Conservation (phyloP, 768 basidiomycete species). For the Podaxis sp. region DNA sequence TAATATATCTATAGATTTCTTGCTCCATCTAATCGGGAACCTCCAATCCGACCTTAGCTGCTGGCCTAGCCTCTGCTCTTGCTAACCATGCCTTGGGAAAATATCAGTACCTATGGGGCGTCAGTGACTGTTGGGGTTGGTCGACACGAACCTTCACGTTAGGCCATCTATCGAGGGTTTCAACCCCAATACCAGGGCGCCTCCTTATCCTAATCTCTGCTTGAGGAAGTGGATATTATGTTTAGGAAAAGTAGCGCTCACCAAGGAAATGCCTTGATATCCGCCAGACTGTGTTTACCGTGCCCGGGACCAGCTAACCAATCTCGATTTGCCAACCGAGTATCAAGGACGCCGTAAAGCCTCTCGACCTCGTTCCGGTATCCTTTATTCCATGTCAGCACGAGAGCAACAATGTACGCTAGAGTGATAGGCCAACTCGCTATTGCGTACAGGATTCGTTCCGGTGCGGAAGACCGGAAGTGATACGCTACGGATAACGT, state of each 20-base stretch:
- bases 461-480: slow-evolving; percentile 54
- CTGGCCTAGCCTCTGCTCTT: background rate
- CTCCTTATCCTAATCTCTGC: slow-evolving; percentile 28
- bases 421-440: slow-evolving; percentile 35
- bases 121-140: no score
- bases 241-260: slow-evolving; percentile 18
- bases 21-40: background rate
- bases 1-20: background rate
- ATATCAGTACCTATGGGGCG: background rate
- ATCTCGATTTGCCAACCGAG: slow-evolving; percentile 60
- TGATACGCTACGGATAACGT: slow-evolving; percentile 44
- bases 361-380: slow-evolving; percentile 75
- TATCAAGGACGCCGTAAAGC: slow-evolving; percentile 74
- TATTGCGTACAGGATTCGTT: slow-evolving; percentile 59
- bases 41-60: background rate
- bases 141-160: slow-evolving; percentile 35
- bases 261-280: slow-evolving; percentile 65
- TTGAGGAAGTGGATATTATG: background rate
- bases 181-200: slow-evolving; percentile 44
- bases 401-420: background rate
- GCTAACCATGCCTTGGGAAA: background rate
- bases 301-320: slow-evolving; percentile 67
- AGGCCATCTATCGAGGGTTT: slow-evolving; percentile 60
- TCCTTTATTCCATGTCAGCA: slow-evolving; percentile 31
- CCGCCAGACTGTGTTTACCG: slow-evolving; percentile 61